Evolutionary conservation across 2,329 filamentous ascomycete genomes (phyloP), one percentile per base, ranked within the genome.

Genomic region (Colletotrichum filicis): DNA sequence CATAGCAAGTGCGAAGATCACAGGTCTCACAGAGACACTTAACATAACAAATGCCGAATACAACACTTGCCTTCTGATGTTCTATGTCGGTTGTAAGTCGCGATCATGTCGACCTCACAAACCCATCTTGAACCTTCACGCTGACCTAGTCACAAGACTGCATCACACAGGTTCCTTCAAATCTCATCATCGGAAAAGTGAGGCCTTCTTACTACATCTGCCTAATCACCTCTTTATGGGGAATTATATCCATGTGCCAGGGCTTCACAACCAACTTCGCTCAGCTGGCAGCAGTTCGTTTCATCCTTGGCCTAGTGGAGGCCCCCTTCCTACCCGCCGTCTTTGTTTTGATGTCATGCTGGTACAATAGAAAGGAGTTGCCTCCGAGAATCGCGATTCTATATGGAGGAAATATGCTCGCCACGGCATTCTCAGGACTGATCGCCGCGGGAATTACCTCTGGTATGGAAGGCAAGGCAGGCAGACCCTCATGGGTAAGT

Each of bases 391-490:
- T 90, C n/a, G 89, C 90, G 9, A 84, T 92, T 6, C 84, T 83
- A 0, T 83, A 87, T 66, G 90, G 90, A 0, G 92, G 91, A 0
- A 90, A 90, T 6, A 83, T 94, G n/a, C 85, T 93, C 5, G 91
- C 90, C 0, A 91, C 91, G 0, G 92, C 92, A 0, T 93, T 94
- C 76, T 91, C 91, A 0, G 92, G 91, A 1, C 82, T 92, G n/a
- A 84, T 92, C 22, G 88, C 89, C 2, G 90, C 89, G 1, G 88
- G 91, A 5, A 92, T 95, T 58, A 90, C 90, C 0, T 82, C 83
- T 19, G 87, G 88, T 42, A 86, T 93, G 83, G 82, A 84, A 65
- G 79, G 81, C 16, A 68, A 68, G 52, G 66, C 66, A 12, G 66
- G 66, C n/a, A 63, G 35, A 26, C 66, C 66, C 3, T 37, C 66